Percentiles rank a stretch among this genome's conserved stretches.
Evolutionary conservation across 1,284 basidiomycete genomes (phyloP).

Genomic region (Anthracocystis panici-leucophaei): DNA sequence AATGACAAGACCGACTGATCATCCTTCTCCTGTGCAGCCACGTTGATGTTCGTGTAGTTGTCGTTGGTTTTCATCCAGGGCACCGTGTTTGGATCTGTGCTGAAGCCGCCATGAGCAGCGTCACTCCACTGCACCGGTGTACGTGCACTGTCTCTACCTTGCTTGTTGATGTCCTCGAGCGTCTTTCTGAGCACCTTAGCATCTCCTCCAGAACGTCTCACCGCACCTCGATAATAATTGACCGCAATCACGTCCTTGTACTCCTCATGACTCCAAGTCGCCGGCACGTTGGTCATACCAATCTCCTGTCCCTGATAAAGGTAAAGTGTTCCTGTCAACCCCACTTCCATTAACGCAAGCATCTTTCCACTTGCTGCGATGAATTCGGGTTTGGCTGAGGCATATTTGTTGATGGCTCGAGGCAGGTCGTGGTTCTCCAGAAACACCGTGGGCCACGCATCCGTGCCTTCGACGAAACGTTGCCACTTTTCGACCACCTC

Average conservation of each 20-base stretch:
- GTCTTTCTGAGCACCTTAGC: slow-evolving; percentile 70
- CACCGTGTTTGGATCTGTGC: slow-evolving; percentile 71
- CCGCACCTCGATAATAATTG: slow-evolving; percentile 43
- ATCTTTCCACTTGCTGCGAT: slow-evolving; percentile 76
- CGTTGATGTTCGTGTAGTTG: slow-evolving; percentile 77
- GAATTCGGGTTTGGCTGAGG: slow-evolving; percentile 75
- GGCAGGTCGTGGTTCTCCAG: slow-evolving; percentile 79
- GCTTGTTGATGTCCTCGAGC: slow-evolving; percentile 73
- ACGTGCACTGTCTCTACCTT: slow-evolving; percentile 79
- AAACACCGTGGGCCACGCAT: slow-evolving; percentile 47
- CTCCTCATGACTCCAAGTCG: slow-evolving; percentile 77
- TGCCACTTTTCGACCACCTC: slow-evolving; percentile 77
- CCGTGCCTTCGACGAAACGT: slow-evolving; percentile 26
- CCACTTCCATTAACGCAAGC: slow-evolving; percentile 76
- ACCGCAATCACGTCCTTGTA: slow-evolving; percentile 40
- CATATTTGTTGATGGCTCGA: slow-evolving; percentile 76
- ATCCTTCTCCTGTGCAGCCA: slow-evolving; percentile 73
- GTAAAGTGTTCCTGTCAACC: slow-evolving; percentile 78
- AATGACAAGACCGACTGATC: slow-evolving; percentile 75
- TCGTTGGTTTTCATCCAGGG: slow-evolving; percentile 84
- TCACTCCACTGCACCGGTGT: slow-evolving; percentile 79
- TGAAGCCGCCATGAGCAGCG: slow-evolving; percentile 76
- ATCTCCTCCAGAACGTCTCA: slow-evolving; percentile 19
- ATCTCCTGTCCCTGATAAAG: slow-evolving; percentile 78
- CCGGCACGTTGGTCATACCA: slow-evolving; percentile 78